phyloP scores from a whole-genome alignment of 345 rosid species.

The Cardamine occulta region DNA sequence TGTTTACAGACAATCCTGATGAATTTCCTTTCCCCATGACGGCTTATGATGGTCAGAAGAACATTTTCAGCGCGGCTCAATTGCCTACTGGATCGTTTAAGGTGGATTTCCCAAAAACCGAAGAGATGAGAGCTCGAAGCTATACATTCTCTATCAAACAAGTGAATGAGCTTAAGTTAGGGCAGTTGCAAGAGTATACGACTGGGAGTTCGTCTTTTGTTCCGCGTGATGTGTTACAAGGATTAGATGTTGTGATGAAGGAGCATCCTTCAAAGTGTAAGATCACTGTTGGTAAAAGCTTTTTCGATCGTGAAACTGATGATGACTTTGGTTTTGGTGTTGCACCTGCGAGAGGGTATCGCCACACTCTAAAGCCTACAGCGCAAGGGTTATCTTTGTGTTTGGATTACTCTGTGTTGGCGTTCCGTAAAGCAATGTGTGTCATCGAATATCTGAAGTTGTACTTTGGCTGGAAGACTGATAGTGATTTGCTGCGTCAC shows the following conservation, averaged over 20 bases:
- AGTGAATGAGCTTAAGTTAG: constrained; percentile 66
- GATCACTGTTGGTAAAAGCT: constrained; percentile 70
- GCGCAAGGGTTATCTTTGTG: constrained; percentile 71
- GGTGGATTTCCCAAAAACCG: constrained; percentile 52
- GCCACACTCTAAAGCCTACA: constrained; percentile 77
- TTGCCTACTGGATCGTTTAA: constrained; percentile 57
- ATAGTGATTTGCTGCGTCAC: constrained; percentile 38
- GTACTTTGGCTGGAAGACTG: constrained; percentile 43
- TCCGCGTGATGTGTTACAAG: constrained; percentile 86
- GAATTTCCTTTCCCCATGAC: constrained; percentile 64
- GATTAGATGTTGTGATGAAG: constrained; percentile 90
- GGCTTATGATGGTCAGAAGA: constrained; percentile 86
- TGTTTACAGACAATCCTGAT: constrained; percentile 50
- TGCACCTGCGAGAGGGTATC: constrained; percentile 68
- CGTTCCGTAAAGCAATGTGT: constrained; percentile 65
- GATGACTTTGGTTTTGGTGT: constrained; percentile 70
- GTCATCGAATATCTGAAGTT: constrained; percentile 60
- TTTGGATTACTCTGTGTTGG: constrained; percentile 73
- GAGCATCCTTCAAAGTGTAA: constrained; percentile 70
- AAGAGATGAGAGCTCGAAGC: constrained; percentile 46
- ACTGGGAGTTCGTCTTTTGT: constrained; percentile 36
- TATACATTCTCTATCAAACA: constrained; percentile 56
- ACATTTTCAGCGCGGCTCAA: constrained; percentile 65
- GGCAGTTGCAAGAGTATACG: constrained; percentile 66
- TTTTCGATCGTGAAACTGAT: constrained; percentile 45